A percentile compares a stretch with the other conserved stretches of the same genome.
These are phyloP conservation scores for Alnus glutinosa DNA, from an alignment of 306 rosid species.

Conservation along the genomic window DNA sequence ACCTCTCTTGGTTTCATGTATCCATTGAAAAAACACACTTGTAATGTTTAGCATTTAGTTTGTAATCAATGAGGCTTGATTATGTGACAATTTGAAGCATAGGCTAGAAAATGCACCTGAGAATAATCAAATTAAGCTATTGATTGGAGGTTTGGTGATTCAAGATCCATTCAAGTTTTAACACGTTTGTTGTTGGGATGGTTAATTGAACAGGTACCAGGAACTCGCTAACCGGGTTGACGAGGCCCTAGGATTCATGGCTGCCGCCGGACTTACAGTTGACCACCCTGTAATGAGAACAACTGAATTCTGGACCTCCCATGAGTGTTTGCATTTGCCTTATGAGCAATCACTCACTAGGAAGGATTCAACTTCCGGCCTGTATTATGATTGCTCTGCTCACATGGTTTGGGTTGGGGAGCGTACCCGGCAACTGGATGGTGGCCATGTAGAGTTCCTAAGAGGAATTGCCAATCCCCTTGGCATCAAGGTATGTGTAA, in stretches of 20 bases:
- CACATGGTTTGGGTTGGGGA: constrained; percentile 85
- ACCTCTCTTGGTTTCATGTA: background rate
- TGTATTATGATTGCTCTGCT: constrained; percentile 75
- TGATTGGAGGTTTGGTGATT: background rate
- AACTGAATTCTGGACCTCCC: constrained; percentile 86
- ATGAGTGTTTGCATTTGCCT: constrained; percentile 73
- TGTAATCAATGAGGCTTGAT: background rate
- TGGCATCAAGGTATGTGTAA: constrained; percentile 58
- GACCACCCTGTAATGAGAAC: constrained; percentile 68
- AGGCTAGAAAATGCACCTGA: background rate
- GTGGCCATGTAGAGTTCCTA: constrained; percentile 76
- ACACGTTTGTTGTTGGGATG: constrained; percentile 17
- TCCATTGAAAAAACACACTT: background rate
- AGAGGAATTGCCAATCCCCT: constrained; percentile 75
- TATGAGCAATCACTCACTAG: constrained; percentile 75
- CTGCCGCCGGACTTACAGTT: constrained; percentile 69
- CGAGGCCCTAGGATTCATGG: constrained; percentile 79
- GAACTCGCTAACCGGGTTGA: constrained; percentile 70
- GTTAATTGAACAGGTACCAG: constrained; percentile 46
- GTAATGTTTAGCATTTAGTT: background rate
- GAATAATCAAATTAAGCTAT: background rate
- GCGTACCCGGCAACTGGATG: constrained; percentile 80
- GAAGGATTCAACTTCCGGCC: constrained; percentile 71
- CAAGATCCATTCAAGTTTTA: background rate
- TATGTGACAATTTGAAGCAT: background rate